phyloP scores from a whole-genome alignment of 768 basidiomycete species.

The Rhizopogon rudus region DNA sequence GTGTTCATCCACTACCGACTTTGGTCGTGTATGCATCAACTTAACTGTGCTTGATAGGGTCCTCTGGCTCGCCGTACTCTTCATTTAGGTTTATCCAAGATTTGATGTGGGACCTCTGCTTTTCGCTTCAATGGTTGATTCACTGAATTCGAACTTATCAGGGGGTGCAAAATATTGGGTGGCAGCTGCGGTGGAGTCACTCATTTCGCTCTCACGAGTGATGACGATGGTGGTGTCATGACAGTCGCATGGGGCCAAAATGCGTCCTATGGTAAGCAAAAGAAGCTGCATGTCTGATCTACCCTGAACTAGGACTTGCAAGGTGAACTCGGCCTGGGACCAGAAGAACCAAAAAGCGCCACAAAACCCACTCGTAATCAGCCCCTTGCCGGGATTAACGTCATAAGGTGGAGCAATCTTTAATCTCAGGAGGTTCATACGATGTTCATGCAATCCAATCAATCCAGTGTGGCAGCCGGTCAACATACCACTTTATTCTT shows the following conservation, averaged over 20 bases:
- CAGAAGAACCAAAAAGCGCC: conserved; percentile 78
- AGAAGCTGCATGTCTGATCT: background rate
- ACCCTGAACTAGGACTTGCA: conserved; percentile 2
- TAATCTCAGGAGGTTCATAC: background rate
- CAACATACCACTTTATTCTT: conserved; percentile 87
- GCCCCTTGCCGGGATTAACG: conserved; percentile 72
- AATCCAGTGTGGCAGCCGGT: conserved; percentile 68
- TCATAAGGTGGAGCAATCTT: conserved; percentile 58
- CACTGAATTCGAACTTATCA: conserved; percentile 21
- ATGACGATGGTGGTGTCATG: conserved; percentile 73
- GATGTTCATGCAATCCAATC: conserved; percentile 1
- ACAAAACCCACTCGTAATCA: conserved; percentile 75
- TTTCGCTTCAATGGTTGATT: background rate
- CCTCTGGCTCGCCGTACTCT: conserved; percentile 85
- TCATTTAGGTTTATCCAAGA: conserved; percentile 85
- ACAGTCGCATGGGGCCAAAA: conserved; percentile 85
- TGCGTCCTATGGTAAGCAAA: conserved; percentile 64
- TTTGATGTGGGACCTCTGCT: conserved; percentile 52
- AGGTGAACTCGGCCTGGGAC: conserved; percentile 81
- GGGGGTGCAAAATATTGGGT: conserved; percentile 72
- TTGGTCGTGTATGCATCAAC: background rate
- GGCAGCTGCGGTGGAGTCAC: conserved; percentile 84
- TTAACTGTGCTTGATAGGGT: conserved; percentile 49
- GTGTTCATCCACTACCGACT: conserved; percentile 29
- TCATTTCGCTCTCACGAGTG: conserved; percentile 74